Percentiles rank a stretch among this genome's conserved stretches.
phyloP scores from a whole-genome alignment of 768 basidiomycete genomes.

The Agaricus blazei region DNA sequence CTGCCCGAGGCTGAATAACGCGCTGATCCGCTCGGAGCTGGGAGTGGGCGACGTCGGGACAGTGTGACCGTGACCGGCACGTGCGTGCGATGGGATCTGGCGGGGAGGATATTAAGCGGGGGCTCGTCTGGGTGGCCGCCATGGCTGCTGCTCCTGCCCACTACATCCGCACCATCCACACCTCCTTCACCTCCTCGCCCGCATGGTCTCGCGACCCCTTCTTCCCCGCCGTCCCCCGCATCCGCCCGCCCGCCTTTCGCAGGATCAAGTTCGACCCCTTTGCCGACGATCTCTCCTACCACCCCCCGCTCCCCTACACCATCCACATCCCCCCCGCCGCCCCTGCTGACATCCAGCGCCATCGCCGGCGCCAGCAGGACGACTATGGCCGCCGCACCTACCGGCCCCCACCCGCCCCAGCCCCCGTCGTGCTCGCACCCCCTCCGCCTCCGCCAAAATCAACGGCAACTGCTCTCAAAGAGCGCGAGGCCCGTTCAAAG shows the following conservation, averaged over 20 bases:
- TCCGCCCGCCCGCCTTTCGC: slow-evolving; percentile 16
- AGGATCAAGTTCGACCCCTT: slow-evolving; percentile 31
- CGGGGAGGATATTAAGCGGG: no score
- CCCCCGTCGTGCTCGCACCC: slow-evolving; percentile 3
- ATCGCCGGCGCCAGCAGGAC: slow-evolving; percentile 6
- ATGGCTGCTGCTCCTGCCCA: slow-evolving; percentile 23
- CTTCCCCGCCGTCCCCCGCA: slow-evolving; percentile 13
- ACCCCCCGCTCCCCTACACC: slow-evolving; percentile 15
- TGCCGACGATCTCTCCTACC: slow-evolving; percentile 20
- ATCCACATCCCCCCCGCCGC: slow-evolving; percentile 22
- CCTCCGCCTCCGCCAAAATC: slow-evolving; percentile 1
- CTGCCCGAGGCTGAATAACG: no score
- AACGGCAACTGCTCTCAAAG: slow-evolving; percentile 26
- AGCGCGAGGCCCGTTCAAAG: slow-evolving; percentile 21
- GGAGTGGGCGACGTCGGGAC: no score
- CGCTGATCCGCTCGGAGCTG: no score
- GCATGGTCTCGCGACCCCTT: slow-evolving; percentile 18
- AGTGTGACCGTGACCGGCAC: no score
- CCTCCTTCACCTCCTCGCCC: slow-evolving; percentile 26
- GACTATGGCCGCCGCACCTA: not conserved
- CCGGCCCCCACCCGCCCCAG: slow-evolving; percentile 2
- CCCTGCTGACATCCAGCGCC: slow-evolving; percentile 18
- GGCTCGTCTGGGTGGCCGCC: not conserved
- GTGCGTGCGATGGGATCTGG: no score
- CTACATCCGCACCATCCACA: slow-evolving; percentile 39